phyloP scores from a whole-genome alignment of 352 stramenopile species.

The Phytopythium oedochilum region DNA sequence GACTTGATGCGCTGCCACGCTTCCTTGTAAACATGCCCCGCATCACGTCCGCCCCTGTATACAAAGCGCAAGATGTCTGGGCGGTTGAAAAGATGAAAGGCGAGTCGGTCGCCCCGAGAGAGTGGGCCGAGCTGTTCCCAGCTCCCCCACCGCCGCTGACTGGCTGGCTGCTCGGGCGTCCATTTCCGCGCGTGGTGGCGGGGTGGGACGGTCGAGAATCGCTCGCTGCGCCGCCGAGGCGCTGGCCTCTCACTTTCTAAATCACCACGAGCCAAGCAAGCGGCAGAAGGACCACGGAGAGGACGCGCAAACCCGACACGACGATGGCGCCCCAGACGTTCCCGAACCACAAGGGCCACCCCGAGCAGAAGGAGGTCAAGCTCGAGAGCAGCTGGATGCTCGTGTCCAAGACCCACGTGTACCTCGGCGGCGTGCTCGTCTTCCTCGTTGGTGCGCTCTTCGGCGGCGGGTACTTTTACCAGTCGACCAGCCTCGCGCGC shows the following conservation, averaged over 20 bases:
- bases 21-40: neutral
- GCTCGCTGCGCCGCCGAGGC: neutral
- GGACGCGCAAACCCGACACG: neutral
- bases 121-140: slow-evolving; percentile 8
- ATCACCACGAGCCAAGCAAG: slow-evolving; percentile 27
- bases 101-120: neutral
- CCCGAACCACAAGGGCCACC: slow-evolving; percentile 36
- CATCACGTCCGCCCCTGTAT: neutral
- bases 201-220: neutral
- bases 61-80: neutral
- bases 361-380: slow-evolving; percentile 27
- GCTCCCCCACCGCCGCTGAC: slow-evolving; percentile 3
- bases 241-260: slow-evolving; percentile 18
- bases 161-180: slow-evolving; percentile 1
- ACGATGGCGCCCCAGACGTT: slow-evolving; percentile 22
- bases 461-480: slow-evolving; percentile 56
- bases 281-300: slow-evolving; percentile 2
- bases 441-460: slow-evolving; percentile 67
- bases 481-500: slow-evolving; percentile 23
- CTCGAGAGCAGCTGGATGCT: slow-evolving; percentile 68
- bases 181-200: neutral
- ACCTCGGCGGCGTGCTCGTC: slow-evolving; percentile 53
- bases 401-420: slow-evolving; percentile 65
- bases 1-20: no score
- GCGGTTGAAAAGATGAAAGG: neutral